A percentile compares a stretch with the other conserved stretches of the same genome.
These are phyloP conservation scores for Cyclospora cayetanensis DNA, from an alignment of 169 alveolate species.

Conservation along the genomic window DNA sequence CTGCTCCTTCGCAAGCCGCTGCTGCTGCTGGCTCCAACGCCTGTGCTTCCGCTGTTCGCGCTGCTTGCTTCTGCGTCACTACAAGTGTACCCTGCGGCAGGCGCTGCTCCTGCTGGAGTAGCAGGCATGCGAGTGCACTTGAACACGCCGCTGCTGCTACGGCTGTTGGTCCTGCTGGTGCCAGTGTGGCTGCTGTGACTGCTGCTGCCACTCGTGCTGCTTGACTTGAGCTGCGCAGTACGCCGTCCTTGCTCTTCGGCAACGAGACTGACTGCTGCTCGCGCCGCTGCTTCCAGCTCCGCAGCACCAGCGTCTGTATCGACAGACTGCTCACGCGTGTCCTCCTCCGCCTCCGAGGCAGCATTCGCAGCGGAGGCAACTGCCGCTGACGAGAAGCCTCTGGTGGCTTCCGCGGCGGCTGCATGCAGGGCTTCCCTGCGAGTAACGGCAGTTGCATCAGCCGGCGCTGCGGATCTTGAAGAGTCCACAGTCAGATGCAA, in stretches of 20 bases:
- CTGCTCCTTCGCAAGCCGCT: background rate
- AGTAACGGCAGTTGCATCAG: background rate
- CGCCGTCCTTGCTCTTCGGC: background rate
- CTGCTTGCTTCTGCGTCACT: background rate
- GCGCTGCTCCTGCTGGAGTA: too few species aligned
- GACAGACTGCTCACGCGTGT: background rate
- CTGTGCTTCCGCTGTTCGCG: background rate
- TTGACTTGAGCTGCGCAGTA: too few species aligned
- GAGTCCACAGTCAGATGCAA: background rate
- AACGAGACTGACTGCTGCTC: background rate
- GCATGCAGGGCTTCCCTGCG: background rate
- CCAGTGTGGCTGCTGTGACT: background rate
- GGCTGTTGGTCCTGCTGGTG: background rate
- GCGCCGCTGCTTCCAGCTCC: background rate
- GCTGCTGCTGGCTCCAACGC: background rate
- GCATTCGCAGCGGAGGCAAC: background rate
- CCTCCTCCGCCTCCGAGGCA: background rate
- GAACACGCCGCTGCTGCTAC: background rate
- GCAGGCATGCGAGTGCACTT: too few species aligned
- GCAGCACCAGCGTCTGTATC: background rate
- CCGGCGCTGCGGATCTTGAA: background rate
- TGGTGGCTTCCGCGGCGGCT: background rate
- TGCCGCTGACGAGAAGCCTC: too few species aligned
- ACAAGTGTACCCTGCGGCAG: background rate
- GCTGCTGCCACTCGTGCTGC: too few species aligned